Percentiles rank a stretch among this genome's conserved stretches.
Conservation (phyloP, 2,329 filamentous ascomycete genomes). For the Nectriaceae sp. region DNA sequence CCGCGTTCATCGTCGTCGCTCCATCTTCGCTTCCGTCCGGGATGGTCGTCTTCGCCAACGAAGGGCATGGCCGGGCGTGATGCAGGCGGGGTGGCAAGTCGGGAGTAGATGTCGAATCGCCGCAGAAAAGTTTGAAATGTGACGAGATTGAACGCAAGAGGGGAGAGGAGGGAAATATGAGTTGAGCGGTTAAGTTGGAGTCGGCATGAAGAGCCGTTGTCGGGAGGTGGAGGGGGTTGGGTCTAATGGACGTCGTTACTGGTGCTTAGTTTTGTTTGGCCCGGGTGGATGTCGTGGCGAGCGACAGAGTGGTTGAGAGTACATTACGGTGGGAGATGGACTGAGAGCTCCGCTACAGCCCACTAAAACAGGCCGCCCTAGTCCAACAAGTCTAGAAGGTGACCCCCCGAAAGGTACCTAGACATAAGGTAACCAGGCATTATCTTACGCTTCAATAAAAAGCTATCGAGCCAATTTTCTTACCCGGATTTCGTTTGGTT, state of each 20-base stretch:
- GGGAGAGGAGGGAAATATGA: conserved; percentile 3
- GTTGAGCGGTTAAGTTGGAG: conserved; percentile 1
- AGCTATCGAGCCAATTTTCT: too few species aligned
- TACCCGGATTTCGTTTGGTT: too few species aligned
- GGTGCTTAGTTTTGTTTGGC: background rate
- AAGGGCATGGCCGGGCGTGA: conserved; percentile 34
- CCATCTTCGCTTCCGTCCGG: conserved; percentile 39
- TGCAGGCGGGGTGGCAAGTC: background rate
- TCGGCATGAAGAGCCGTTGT: conserved; percentile 7
- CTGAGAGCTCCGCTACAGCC: too few species aligned
- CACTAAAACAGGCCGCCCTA: background rate
- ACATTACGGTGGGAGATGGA: background rate
- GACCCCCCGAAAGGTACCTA: too few species aligned
- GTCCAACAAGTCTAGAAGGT: background rate
- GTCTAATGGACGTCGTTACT: background rate
- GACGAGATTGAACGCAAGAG: background rate
- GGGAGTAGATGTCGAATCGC: background rate
- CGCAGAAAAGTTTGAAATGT: background rate
- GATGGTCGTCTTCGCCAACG: conserved; percentile 32
- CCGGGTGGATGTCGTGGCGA: conserved; percentile 3
- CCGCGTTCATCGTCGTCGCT: conserved; percentile 28
- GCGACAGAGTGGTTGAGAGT: background rate
- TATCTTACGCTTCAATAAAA: too few species aligned
- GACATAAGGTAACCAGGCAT: too few species aligned
- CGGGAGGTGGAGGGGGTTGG: conserved; percentile 12